Conservation (phyloP, 2,329 filamentous ascomycete genomes). For the Xylaria sp. region DNA sequence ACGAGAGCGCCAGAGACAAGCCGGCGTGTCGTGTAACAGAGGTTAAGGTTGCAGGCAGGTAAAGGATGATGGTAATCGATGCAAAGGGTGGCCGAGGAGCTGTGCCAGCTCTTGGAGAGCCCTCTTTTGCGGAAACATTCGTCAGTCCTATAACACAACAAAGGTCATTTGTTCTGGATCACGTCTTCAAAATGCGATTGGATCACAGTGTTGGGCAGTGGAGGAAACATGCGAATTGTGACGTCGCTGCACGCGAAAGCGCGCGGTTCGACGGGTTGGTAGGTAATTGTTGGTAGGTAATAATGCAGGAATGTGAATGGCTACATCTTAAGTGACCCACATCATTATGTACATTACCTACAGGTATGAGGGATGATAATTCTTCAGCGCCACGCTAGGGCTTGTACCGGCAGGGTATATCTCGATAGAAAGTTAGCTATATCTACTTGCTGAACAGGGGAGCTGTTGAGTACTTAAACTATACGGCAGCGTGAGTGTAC, state of each 20-base stretch:
- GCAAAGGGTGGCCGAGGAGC: slow-evolving; percentile 9
- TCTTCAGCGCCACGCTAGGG: too few relatives aligned
- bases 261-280: slow-evolving; percentile 31
- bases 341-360: too few relatives aligned
- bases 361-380: too few relatives aligned
- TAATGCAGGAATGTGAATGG: slow-evolving; percentile 19
- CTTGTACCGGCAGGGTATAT: too few relatives aligned
- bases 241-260: slow-evolving; percentile 30
- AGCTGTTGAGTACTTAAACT: too few relatives aligned
- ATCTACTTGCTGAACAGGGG: too few relatives aligned
- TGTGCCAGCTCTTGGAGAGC: slow-evolving; percentile 11
- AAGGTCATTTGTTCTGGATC: not conserved
- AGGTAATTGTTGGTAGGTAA: too few relatives aligned
- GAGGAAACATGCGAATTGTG: slow-evolving; percentile 15
- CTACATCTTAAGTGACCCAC: too few relatives aligned
- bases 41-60: not conserved
- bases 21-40: not conserved
- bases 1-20: not conserved
- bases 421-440: too few relatives aligned
- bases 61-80: slow-evolving; percentile 1
- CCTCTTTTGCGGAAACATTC: slow-evolving; percentile 16
- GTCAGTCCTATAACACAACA: not conserved
- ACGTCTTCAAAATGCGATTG: slow-evolving; percentile 9
- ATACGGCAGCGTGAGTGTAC: too few relatives aligned
- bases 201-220: not conserved